Conservation (phyloP, 164 flowering plant species). For the Brasenia schreberi region DNA sequence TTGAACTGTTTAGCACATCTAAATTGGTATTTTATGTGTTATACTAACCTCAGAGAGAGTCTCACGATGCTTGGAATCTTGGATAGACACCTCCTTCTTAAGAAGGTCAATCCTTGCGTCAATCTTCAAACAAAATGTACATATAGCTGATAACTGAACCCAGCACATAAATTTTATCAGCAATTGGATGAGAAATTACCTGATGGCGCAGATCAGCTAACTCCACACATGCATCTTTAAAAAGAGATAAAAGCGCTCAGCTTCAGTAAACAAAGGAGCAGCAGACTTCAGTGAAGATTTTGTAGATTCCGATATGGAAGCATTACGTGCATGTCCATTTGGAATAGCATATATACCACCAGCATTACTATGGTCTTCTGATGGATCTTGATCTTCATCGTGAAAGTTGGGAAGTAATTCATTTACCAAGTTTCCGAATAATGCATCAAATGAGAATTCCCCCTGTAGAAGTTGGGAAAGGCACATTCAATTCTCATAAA, state of each 20-base stretch:
- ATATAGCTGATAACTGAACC: background rate
- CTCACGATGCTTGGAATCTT: constrained; percentile 84
- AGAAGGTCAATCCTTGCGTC: constrained; percentile 65
- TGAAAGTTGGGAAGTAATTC: constrained; percentile 70
- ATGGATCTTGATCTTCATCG: constrained; percentile 61
- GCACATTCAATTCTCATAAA: background rate
- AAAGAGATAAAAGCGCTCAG: constrained; percentile 65
- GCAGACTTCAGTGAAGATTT: constrained; percentile 38
- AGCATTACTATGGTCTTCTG: constrained; percentile 44
- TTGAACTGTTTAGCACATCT: background rate
- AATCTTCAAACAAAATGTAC: constrained; percentile 30
- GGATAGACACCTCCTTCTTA: constrained; percentile 79
- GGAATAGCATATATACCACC: constrained; percentile 34
- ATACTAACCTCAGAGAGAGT: constrained; percentile 83
- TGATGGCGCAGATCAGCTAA: constrained; percentile 71
- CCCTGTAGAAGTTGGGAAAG: constrained; percentile 34
- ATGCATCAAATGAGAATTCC: constrained; percentile 92
- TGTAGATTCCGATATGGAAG: constrained; percentile 27
- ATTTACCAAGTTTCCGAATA: constrained; percentile 88
- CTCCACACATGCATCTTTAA: constrained; percentile 80
- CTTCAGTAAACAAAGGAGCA: constrained; percentile 81
- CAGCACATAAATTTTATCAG: background rate
- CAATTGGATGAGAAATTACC: constrained; percentile 22
- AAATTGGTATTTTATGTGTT: background rate
- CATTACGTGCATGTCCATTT: constrained; percentile 47